These are phyloP conservation scores for Cytidiella melzeri DNA, from an alignment of 768 basidiomycete genomes.

Conservation along the genomic window DNA sequence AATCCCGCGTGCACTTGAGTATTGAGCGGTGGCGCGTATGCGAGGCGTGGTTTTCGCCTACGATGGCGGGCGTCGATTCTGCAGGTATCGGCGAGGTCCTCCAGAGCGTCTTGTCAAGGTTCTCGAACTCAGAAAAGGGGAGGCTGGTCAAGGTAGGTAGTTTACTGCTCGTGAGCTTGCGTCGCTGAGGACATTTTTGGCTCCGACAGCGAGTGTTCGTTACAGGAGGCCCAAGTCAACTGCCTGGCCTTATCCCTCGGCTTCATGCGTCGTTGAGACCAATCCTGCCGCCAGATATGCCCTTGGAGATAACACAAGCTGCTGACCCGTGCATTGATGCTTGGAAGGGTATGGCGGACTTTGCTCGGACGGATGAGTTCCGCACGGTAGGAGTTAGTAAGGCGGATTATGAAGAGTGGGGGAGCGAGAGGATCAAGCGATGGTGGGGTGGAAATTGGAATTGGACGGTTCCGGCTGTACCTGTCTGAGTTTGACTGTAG, in stretches of 20 bases:
- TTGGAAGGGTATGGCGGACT: slow-evolving; percentile 90
- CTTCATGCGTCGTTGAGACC: slow-evolving; percentile 75
- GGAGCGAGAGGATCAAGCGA: slow-evolving; percentile 76
- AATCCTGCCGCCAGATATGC: slow-evolving; percentile 77
- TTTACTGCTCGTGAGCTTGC: background rate
- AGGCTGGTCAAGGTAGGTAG: slow-evolving; percentile 66
- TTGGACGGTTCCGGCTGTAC: slow-evolving; percentile 19
- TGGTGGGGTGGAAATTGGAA: slow-evolving; percentile 97
- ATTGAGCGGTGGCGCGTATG: slow-evolving; percentile 87
- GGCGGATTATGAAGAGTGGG: slow-evolving; percentile 87
- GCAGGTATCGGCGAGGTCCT: slow-evolving; percentile 93
- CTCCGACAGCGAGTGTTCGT: slow-evolving; percentile 74
- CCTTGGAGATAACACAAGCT: slow-evolving; percentile 58
- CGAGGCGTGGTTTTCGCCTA: slow-evolving; percentile 89
- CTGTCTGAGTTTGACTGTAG: background rate
- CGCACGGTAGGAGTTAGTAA: slow-evolving; percentile 52
- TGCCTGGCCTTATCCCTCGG: slow-evolving; percentile 63
- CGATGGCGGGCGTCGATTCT: slow-evolving; percentile 92
- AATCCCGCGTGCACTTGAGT: slow-evolving; percentile 79
- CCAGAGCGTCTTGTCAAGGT: slow-evolving; percentile 73
- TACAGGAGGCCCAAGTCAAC: slow-evolving; percentile 74
- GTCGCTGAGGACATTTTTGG: background rate
- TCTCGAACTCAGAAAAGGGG: slow-evolving; percentile 59
- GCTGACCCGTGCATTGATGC: slow-evolving; percentile 67
- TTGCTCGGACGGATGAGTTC: slow-evolving; percentile 54